phyloP scores from a whole-genome alignment of 2,329 filamentous ascomycete genomes.

The Elsinoe perseae region DNA sequence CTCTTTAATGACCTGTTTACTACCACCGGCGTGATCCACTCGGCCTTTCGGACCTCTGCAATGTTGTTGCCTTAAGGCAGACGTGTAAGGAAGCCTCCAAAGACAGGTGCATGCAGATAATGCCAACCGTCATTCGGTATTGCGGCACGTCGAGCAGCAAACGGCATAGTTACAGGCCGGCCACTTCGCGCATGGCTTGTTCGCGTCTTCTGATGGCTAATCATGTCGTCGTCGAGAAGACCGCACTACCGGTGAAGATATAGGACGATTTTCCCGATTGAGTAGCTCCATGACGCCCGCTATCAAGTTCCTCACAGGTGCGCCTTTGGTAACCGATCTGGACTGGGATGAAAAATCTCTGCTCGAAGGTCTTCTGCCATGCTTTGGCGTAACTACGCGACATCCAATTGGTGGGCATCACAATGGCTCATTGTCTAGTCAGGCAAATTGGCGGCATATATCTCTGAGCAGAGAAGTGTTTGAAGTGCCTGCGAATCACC shows the following conservation, averaged over 20 bases:
- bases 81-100: neutral
- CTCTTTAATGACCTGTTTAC: neutral
- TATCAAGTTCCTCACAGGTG: neutral
- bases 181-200: too few species aligned
- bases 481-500: conserved; percentile 8
- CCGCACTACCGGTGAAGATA: too few species aligned
- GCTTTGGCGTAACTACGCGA: neutral
- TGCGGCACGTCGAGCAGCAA: too few species aligned
- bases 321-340: neutral
- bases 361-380: neutral
- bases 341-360: neutral
- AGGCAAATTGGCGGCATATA: conserved; percentile 25
- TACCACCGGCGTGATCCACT: neutral
- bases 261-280: too few species aligned
- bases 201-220: too few species aligned
- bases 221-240: too few species aligned
- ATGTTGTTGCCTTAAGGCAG: conserved; percentile 1
- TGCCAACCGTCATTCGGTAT: neutral
- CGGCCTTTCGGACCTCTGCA: neutral
- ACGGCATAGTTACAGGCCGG: too few species aligned
- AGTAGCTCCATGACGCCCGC: neutral
- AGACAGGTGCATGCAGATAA: neutral
- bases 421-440: conserved; percentile 18
- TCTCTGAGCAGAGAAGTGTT: conserved; percentile 14
- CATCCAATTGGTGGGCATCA: neutral